Evolutionary conservation across 768 basidiomycete genomes (phyloP), one percentile per base, ranked within the genome.

Genomic region (Crucibulum laeve): DNA sequence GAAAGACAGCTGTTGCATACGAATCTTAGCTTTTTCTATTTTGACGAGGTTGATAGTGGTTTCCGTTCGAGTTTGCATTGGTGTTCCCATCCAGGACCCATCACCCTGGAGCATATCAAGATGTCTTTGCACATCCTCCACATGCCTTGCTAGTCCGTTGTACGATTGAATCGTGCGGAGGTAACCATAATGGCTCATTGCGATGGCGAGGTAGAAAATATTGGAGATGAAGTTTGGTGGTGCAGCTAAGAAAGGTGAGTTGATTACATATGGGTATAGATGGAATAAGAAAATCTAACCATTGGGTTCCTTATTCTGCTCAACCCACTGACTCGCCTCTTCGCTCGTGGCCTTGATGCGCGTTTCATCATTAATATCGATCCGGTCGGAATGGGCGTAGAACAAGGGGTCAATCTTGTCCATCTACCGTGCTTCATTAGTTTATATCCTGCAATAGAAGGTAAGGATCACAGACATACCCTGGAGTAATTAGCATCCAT

Each of bases 201-300:
- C 85, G 38, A 89, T 76, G 5, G 85, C 74, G 34, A 97, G 74
- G 68, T 89, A 97, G 70, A 97, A 98, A 15, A 96, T 80, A 34
- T 97, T 85, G 4, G 95, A 91, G 49, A 97, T 91, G 63, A 99
- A 99, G 59, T 96, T 96, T 2, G 88, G 82, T 4, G 82, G 59
- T 3, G 79, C 59, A n/a, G 75, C 82, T 81, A 54, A 54, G 35
- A 33, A 19, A 21, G 36, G 25, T 30, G 8, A 33, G n/a, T 33
- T n/a, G 19, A 10, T 19, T n/a, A 19, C 18, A 5, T n/a, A 37
- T 10, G 35, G 35, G 19, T 21, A 19, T 13, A 11, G 14, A 37
- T 13, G 19, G 10, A 15, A 32, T 32, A 15, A 32, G 30, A 32
- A n/a, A 32, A 32, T 13, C 48, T 22, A 47, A 81, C 83, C 77